Evolutionary conservation across 1,139 yeast genomes (phyloP).

Genomic region (Hansenula lynferdii): DNA sequence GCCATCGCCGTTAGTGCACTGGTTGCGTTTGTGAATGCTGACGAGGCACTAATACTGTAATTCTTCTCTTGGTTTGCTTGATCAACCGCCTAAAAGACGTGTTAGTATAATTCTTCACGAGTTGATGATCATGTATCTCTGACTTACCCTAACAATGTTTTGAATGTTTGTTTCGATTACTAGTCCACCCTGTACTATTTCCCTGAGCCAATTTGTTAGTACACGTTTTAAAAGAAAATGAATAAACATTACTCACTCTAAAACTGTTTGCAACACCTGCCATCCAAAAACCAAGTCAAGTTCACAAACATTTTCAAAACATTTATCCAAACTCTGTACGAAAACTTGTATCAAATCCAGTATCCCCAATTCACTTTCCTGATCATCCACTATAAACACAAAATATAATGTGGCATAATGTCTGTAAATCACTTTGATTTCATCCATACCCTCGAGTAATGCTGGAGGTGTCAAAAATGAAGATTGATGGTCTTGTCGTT

Average conservation of each 20-base stretch:
- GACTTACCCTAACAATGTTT: conserved; percentile 52
- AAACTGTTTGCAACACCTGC: conserved; percentile 91
- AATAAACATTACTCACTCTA: conserved; percentile 50
- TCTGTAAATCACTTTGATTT: conserved; percentile 85
- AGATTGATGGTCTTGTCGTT: conserved; percentile 67
- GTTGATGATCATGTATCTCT: no score
- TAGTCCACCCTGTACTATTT: conserved; percentile 97
- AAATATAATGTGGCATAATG: conserved; percentile 94
- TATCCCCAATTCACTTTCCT: conserved; percentile 92
- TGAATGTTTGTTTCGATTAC: conserved; percentile 91
- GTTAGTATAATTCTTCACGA: not conserved
- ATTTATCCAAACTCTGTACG: conserved; percentile 89
- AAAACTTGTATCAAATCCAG: conserved; percentile 93
- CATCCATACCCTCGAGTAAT: conserved; percentile 64
- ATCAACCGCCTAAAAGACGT: conserved; percentile 20
- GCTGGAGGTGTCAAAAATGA: conserved; percentile 82
- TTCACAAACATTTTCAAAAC: conserved; percentile 94
- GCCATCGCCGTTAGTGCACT: conserved; percentile 41
- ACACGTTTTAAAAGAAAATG: no score
- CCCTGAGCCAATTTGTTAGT: conserved; percentile 29
- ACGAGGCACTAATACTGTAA: conserved; percentile 16
- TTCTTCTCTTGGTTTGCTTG: conserved; percentile 19
- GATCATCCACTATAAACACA: conserved; percentile 93
- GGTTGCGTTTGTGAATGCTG: conserved; percentile 31
- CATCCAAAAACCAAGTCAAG: conserved; percentile 94